Base-by-base conservation (phyloP, 805 yeast species). In the Scheffersomyces amazonensis region DNA sequence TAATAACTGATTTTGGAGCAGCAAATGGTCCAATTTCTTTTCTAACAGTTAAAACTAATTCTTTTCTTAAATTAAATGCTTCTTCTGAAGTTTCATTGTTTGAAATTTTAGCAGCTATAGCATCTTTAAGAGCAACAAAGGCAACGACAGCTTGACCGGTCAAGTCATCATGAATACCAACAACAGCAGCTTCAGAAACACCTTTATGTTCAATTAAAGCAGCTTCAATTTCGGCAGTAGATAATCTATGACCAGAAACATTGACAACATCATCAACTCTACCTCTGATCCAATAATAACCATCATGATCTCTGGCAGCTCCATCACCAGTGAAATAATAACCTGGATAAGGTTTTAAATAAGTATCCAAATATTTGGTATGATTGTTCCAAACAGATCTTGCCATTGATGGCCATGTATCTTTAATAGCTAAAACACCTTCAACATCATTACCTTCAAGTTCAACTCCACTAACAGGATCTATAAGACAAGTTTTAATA, bases 71-170 rank as follows among this genome's bases (percentile, higher is more conserved):
- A 3, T 73, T 76, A 31, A 61, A 62, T 21, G 75, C 59, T 50
- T 79, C 83, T 25, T 67, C 76, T 34, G 59, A 60, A 32, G 53
- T 52, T 46, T 52, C 64, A 32, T 58, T 53, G 34, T 56, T 58
- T 44, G 41, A 48, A 39, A 61, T 50, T 31, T 47, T 42, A 21
- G 48, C 48, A 33, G 53, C 64, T 35, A 49, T 56, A 33, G 62
- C 75, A 45, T 74, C 76, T 63, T 85, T 84, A 55, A 86, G 72
- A 4, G 89, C 76, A 35, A 84, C 93, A 59, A 78, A 86, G 1
- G 95, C 90, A 38, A 85, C 83, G 39, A 86, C 90, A 3, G 93
- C 89, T 62, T 85, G 87, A 38, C 95, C 95, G 22, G 95, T 86
- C 61, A 86, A 71, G 52, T 85, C 91, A 60, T 86, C 91, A 43